Base-by-base conservation (phyloP, 148 eudicot genomes). In the Nepenthes gracilis region DNA sequence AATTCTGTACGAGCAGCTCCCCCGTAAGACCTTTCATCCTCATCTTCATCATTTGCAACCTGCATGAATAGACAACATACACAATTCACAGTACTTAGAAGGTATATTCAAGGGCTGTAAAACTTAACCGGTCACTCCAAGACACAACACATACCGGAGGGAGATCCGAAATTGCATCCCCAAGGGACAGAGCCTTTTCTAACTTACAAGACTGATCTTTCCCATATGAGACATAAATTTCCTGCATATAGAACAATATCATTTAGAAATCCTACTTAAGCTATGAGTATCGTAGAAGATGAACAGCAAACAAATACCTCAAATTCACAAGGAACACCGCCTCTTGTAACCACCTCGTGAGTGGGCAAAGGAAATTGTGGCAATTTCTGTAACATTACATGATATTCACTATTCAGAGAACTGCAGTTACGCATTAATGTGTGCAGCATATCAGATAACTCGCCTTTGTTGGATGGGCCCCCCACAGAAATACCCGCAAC, bases 361-460 rank as follows among this genome's bases (percentile, higher is more conserved):
- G 96, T 88, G 2, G 98, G 98, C 60, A 92, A 61, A 0, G 96
- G 86, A 61, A 80, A 92, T 59, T 82, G 90, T 23, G 96, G 84
- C 68, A 92, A 68, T 47, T 67, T 80, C 98, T 92, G 86, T 43
- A 80, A 36, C 3, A 33, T 13, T 43, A 23, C 47, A 0, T 7
- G 6, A 40, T 40, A 8, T 8, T 40, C 45, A 40, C 45, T 40
- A 8, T 8, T 40, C 45, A 40, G 45, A 3, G 4, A 4, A 3
- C 4, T 40, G 45, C 13, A 43, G 45, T 40, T 4, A 13, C 8
- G 8, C 14, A 52, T 4, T 32, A 52, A 50, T 12, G 23, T 32
- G 58, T 1, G 7, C 32, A 55, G 1, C 13, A 55, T 1, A 37
- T 64, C 59, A 85, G 0, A 35, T 32, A 55, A 10, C 58, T 55